Evolutionary conservation across 2,329 filamentous ascomycete genomes (phyloP), one percentile per base, ranked within the genome.

Genomic region (Cercospora sp.): DNA sequence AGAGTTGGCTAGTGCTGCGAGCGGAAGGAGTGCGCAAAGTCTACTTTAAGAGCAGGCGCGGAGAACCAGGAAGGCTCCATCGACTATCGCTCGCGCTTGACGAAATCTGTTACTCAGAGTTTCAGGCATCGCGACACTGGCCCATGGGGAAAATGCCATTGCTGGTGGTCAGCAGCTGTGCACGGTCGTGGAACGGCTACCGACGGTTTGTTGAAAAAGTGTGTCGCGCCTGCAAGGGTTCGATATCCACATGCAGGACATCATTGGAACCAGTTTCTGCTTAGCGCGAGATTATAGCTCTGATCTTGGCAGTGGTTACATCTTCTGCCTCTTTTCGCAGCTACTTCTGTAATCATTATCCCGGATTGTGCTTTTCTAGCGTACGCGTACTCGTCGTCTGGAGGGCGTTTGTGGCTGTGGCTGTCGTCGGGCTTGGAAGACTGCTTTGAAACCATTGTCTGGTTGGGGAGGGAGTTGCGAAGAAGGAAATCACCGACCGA

Each of bases 131-230:
- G 55, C 55, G 55, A 31, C 55, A 20, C 13, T 20, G 13, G 51
- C 59, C 65, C 65, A 63, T 67, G 65, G 65, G 65, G 65, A 63
- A 67, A 33, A 18, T 55, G 40, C 48, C 45, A 48, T 66, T 51
- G 45, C 26, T 45, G 58, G 36, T 66, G 64, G 60, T 65, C n/a
- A 28, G 26, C 28, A 42, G 33, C 53, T 26, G 36, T 53, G 53
- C 57, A 57, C 59, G 59, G 30, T 28, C 62, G 30, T 58, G n/a
- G 12, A 20, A 55, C 59, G 59, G 64, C 64, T 62, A 66, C 64
- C 59, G 53, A 59, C 64, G 64, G 59, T 48, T 48, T 30, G 59
- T 31, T 58, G 48, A 48, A 33, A 33, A 64, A 53, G 28, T 59
- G 28, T 59, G 28, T 48, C 7, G 8, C 18, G 33, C 48, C 20